Base-by-base conservation (phyloP, 139 green algal genomes). In the Deuterostichococcus epilithicus region DNA sequence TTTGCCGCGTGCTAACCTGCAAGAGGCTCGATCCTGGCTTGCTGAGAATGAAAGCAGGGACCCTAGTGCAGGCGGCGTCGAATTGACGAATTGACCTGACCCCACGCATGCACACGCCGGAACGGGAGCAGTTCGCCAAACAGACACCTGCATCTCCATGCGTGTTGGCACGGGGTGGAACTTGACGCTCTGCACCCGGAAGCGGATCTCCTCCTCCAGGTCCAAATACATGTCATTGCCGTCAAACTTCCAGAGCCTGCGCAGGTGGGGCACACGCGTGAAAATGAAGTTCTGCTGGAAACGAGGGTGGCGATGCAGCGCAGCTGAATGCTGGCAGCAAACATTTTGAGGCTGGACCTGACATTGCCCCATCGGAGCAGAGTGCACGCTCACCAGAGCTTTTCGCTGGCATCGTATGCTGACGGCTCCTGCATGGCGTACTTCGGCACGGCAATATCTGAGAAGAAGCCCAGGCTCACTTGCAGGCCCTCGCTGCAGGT, bases 381-480 rank as follows among this genome's bases (percentile, higher is more conserved):
- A n/a, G n/a, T n/a, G n/a, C 20, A 28, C 28, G 52, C 52, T 5
- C 52, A 63, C 52, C 52, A 63, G 18, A 63, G 52, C 52, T 63
- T 23, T 3, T 63, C 52, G 52, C 28, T 63, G 10, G 52, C 18
- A 28, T 63, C 52, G 20, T 30, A 63, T 28, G 10, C 18, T 28
- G 82, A 89, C 0, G 91, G 88, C 18, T 90, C 84, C 26, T 89
- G 88, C 39, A 96, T 75, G 22, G 82, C 69, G 30, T 95, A 81
- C 39, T 90, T 84, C 1, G 92, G 92, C 20, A 98, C 88, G 26
- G 90, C n/a, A 0, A 98, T 78, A 76, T 98, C 94, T 5, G 91
- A 80, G 52, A 98, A 98, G 83, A 98, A 98, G 23, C 90, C 94
- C 3, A 98, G 60, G n/a, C 78, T 89, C 5, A 97, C 76, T 18